Base-by-base conservation (phyloP, 2,329 filamentous ascomycete genomes). In the Fusarium albidum region DNA sequence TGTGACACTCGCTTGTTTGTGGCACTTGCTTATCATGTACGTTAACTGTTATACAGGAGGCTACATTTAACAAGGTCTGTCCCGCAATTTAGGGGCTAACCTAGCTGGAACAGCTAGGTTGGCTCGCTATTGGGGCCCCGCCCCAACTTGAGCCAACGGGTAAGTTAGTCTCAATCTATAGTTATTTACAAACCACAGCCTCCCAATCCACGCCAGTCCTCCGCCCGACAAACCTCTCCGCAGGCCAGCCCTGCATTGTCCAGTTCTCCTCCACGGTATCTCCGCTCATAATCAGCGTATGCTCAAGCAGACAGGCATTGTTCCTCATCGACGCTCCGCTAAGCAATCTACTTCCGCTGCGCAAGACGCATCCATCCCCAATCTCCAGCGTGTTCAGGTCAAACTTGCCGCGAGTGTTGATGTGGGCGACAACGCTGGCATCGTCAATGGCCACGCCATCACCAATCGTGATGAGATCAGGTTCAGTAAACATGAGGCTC, bases 361-460 rank as follows among this genome's bases (percentile, higher is more conserved):
- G 71, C 57, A 85, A 61, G 9, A 84, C 81, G 58, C 79, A 80
- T 13, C 82, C 66, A 49, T 80, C 74, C 0, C 80, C 81, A 9
- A 84, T 79, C 14, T 70, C 68, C 3, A 84, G 68, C 29, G 72
- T 68, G 62, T 84, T 83, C 31, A 85, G 68, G 57, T 82, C 77
- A 59, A 84, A 85, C 47, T 80, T 81, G 40, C 82, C 82, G 3
- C 82, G 70, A 0, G 79, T 82, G 65, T 85, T 84, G 65, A 85
- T 78, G 62, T 85, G 82, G 6, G 73, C 79, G 7, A 85, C 81
- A 6, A 85, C 69, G 61, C 79, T 82, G 1, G 81, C 80, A 60
- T 85, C 81, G 49, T 85, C 82, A 1, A 84, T 77, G 1, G 71
- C 71, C 1, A 84, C 82, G 2, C 82, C 69, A 57, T 83, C 77